Evolutionary conservation across 2,329 filamentous ascomycete genomes (phyloP).

Genomic region (Sphaerulina populicola): DNA sequence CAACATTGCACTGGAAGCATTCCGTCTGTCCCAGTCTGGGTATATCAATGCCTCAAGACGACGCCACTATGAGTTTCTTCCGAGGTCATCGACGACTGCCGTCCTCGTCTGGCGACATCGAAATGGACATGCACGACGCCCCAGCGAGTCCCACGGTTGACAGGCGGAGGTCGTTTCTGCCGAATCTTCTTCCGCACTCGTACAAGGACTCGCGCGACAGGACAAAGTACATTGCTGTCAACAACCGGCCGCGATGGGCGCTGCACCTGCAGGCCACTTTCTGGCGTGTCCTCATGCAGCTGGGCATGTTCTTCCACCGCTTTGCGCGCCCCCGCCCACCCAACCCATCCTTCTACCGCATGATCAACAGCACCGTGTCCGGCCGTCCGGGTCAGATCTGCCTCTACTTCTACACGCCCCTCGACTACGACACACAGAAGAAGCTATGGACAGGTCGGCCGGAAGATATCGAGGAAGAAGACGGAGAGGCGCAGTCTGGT

Average conservation of each 20-base stretch:
- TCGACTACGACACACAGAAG: constrained; percentile 40
- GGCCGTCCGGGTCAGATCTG: constrained; percentile 42
- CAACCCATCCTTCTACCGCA: constrained; percentile 51
- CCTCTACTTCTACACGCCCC: constrained; percentile 55
- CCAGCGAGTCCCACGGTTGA: not conserved
- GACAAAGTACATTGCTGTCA: constrained; percentile 17
- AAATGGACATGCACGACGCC: not conserved
- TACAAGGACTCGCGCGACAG: constrained; percentile 11
- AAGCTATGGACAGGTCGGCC: constrained; percentile 26
- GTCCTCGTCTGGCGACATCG: not conserved
- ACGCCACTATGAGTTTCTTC: not conserved
- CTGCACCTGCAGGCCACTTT: constrained; percentile 55
- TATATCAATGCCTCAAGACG: no score
- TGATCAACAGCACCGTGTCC: constrained; percentile 45
- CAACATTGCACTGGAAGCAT: no score
- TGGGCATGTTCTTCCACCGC: constrained; percentile 61
- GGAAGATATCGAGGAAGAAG: constrained; percentile 9
- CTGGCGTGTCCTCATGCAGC: constrained; percentile 59
- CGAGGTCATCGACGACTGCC: not conserved
- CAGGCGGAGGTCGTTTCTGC: constrained; percentile 8
- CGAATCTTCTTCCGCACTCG: constrained; percentile 9
- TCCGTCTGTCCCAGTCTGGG: no score
- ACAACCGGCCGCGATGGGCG: constrained; percentile 46
- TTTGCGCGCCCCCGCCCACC: constrained; percentile 54
- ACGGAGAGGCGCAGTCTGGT: constrained; percentile 11